phyloP scores from a whole-genome alignment of 1,139 yeast species.

The Taphrina communis region DNA sequence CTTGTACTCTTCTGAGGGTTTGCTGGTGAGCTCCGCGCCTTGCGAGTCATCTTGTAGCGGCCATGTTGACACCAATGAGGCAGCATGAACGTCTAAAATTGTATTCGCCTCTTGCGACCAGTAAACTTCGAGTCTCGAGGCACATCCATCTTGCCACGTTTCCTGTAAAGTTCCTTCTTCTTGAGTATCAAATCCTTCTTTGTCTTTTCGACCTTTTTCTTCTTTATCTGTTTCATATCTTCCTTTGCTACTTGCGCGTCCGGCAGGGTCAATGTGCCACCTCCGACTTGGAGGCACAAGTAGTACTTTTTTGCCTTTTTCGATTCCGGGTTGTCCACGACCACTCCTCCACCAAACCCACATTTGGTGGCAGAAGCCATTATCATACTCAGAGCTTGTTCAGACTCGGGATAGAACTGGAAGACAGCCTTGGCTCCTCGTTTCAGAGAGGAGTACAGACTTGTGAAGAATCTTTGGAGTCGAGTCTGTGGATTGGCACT shows the following conservation, averaged over 20 bases:
- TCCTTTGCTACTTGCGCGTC: conserved; percentile 56
- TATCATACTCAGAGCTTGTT: conserved; percentile 77
- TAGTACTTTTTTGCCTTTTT: conserved; percentile 90
- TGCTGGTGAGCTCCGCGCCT: background rate
- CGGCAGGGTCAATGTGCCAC: conserved; percentile 55
- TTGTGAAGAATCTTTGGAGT: conserved; percentile 79
- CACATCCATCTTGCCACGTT: conserved; percentile 79
- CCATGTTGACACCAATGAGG: too few relatives aligned
- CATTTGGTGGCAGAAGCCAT: conserved; percentile 86
- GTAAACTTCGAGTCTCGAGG: conserved; percentile 91
- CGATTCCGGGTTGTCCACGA: conserved; percentile 90
- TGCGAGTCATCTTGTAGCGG: background rate
- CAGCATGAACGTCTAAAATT: conserved; percentile 58
- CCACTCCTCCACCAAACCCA: conserved; percentile 95
- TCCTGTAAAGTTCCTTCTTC: conserved; percentile 91
- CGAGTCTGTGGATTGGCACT: conserved; percentile 86
- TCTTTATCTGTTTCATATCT: conserved; percentile 71
- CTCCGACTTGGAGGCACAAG: conserved; percentile 86
- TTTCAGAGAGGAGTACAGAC: conserved; percentile 80
- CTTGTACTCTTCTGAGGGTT: too few relatives aligned
- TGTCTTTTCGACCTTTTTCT: conserved; percentile 49
- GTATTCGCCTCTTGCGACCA: conserved; percentile 87
- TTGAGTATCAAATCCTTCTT: conserved; percentile 77
- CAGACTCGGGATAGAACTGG: conserved; percentile 93
- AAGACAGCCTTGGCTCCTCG: conserved; percentile 98